Conservation (phyloP, 305 asterid species). For the Fraxinus paxiana region DNA sequence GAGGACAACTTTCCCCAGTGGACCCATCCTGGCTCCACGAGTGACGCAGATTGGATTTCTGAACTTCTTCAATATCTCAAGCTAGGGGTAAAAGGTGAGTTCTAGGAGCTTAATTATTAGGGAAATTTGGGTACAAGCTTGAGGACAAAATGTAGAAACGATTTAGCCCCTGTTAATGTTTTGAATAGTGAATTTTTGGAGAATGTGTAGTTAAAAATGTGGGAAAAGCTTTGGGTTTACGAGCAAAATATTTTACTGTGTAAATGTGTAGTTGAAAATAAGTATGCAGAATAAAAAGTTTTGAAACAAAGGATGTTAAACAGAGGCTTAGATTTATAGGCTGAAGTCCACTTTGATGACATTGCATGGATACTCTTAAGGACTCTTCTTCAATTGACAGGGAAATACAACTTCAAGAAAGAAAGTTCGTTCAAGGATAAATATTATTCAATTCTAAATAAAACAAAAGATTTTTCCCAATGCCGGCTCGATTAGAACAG, state of each 20-base stretch:
- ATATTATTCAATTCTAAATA: neutral
- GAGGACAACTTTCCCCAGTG: neutral
- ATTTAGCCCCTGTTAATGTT: neutral
- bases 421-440: neutral
- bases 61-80: slow-evolving; percentile 1
- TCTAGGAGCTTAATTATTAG: neutral
- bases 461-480: neutral
- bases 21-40: neutral
- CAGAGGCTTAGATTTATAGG: neutral
- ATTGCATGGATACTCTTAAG: neutral
- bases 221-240: neutral
- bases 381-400: neutral
- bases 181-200: neutral
- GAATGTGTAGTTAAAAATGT: neutral
- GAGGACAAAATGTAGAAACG: neutral
- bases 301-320: neutral
- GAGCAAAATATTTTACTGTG: neutral
- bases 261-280: neutral
- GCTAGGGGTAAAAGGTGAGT: neutral
- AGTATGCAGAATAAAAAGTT: neutral
- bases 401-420: neutral
- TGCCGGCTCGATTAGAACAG: neutral
- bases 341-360: neutral
- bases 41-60: neutral
- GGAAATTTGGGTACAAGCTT: neutral